Base-by-base conservation (phyloP, 129 eudicot genomes). In the Tagetes patula region DNA sequence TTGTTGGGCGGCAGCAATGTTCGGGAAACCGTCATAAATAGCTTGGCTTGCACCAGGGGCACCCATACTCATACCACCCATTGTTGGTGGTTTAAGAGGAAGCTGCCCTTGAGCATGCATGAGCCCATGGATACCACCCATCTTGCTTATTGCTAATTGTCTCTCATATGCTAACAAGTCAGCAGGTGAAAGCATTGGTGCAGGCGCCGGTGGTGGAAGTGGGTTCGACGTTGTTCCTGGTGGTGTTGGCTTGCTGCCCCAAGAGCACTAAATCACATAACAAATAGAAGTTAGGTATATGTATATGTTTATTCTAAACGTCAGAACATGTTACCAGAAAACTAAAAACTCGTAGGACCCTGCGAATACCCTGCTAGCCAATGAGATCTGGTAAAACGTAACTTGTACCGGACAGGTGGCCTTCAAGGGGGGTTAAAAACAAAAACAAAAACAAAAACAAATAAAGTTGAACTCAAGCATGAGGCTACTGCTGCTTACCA, bases 181-280 rank as follows among this genome's bases (percentile, higher is more conserved):
- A 60, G 88, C 72, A 0, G 96, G 84, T 0, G 95, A 85, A 47
- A 87, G 81, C 82, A 90, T 39, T 33, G 88, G 82, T 32, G 87
- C 89, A 5, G 96, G 88, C 13, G 84, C 95, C 1, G 98, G 98
- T 8, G 95, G 95, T 0, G 85, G 96, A 38, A 93, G 96, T 10
- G 98, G 96, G 70, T 87, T 93, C 78, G 96, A 93, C 69, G 61
- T 75, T 20, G 91, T 89, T 64, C 98, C 98, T 1, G 96, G 90
- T 20, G 96, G 96, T 56, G 98, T 93, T 6, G 96, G 98, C 75
- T 93, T 93, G 84, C 88, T 93, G 31, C 98, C 98, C 96, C 98
- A 93, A 3, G 95, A 93, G 70, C 98, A 93, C 98, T 93, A 76
- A 40, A 79, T 70, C 20, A 54, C 65, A 11, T 12, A 39, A 46